Base-by-base conservation (phyloP, 257 asterid species). In the Echium plantagineum region DNA sequence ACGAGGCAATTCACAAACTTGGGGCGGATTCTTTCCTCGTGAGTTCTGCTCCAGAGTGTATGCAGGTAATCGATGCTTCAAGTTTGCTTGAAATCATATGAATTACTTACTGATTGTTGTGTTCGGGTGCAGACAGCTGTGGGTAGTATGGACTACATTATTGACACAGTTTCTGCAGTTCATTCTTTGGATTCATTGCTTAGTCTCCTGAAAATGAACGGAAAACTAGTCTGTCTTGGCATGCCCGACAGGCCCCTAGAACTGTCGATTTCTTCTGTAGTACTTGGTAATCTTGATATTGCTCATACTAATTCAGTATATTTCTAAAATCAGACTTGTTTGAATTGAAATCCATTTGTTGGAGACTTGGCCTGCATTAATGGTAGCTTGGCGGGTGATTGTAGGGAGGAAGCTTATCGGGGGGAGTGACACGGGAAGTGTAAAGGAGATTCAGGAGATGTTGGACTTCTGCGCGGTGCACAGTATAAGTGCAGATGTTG, bases 391-490 rank as follows among this genome's bases (percentile, higher is more conserved):
- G 15, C 15, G 0, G 15, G 15, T 12, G 15, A 42, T 15, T 35
- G 19, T 67, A 81, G 85, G 89, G 21, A 63, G 87, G 74, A 85
- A 80, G 72, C 77, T 82, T 7, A 77, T 82, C 6, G 85, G 83
- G 4, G 90, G 85, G 42, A 80, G 94, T 57, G 83, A 66, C 52
- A 67, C 77, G 0, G 90, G 94, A 22, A 85, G 94, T 57, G 67
- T 78, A 65, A 82, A 85, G 68, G 87, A 82, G 79, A 80, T 83
- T 0, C 94, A 82, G 35, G 94, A 85, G 70, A 82, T 85, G 94
- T 63, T 85, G 12, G 83, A 82, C 52, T 85, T 82, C 47, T 80
- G 87, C 18, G 87, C 75, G 55, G 65, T 80, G 70, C 85, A 85
- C 60, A 78, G 77, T 65, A 80, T 82, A 58, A 61, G 74, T 24